These are phyloP conservation scores for Mortierella sp. DNA, from an alignment of 371 early-diverging fungal species.

Conservation along the genomic window DNA sequence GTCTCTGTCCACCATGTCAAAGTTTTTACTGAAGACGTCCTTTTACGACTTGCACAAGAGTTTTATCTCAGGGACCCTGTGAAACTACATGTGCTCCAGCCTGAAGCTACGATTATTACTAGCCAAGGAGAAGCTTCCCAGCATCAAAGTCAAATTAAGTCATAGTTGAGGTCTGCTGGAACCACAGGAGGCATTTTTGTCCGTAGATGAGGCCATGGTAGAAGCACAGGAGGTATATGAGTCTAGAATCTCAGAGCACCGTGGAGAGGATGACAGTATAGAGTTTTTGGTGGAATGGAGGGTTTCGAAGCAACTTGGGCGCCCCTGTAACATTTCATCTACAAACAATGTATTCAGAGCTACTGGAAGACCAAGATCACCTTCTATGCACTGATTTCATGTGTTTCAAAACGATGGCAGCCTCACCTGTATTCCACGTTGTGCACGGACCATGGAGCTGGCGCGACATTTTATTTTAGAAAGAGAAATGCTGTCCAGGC, in stretches of 20 bases:
- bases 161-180: constrained; percentile 1
- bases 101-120: no score
- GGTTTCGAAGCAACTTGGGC: background rate
- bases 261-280: background rate
- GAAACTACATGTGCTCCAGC: no score
- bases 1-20: no score
- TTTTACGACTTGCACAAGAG: no score
- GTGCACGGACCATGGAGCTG: background rate
- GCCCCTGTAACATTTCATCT: background rate
- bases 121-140: background rate
- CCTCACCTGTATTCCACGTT: no score
- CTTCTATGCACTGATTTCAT: background rate
- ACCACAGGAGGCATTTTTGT: constrained; percentile 6
- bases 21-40: no score
- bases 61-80: no score
- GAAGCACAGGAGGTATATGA: background rate
- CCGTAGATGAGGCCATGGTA: background rate
- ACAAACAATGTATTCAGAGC: background rate
- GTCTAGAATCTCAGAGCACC: background rate
- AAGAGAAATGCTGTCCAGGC: no score
- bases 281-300: constrained; percentile 6
- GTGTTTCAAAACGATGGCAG: background rate
- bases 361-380: background rate
- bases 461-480: no score
- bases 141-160: background rate